Evolutionary conservation across 2,329 filamentous ascomycete genomes (phyloP), one percentile per base, ranked within the genome.

Genomic region (Juglanconis oblonga): DNA sequence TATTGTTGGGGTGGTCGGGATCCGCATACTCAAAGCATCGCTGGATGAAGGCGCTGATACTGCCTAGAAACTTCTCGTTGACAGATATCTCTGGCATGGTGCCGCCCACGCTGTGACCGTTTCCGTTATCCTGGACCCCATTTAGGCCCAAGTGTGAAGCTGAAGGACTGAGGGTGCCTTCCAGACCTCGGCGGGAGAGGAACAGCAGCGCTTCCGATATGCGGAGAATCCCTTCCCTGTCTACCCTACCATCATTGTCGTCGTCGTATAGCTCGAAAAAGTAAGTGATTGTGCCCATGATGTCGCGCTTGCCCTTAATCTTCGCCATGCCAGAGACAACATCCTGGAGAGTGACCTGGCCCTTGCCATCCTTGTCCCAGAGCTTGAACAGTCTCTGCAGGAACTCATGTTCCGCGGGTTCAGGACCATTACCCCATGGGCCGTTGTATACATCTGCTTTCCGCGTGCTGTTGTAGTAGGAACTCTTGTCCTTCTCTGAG

Each of bases 191-290:
- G 29, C 95, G 84, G 0, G 93, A 97, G 17, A 99, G 82, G 74
- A 99, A 99, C 2, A 99, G 79, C 36, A 99, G 79, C 0, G 94
- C 92, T 74, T 99, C 95, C 0, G 93, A 97, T 71, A 99, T 98
- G 50, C 92, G 83, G 49, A 99, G 75, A 60, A 99, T 99, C 5
- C 95, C 95, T 74, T 99, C 95, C 10, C 95, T 87, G 69, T 98
- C 95, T 5, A 99, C 93, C 67, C 86, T 92, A 32, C 95, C 95
- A 71, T 97, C 92, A 1, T 87, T 85, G 68, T 94, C 89, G 66
- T 99, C 94, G 71, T 99, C 95, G 72, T 98, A 97, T 0, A 99
- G 84, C 69, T 97, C 91, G 68, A 99, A 99, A 74, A 99, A 98
- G 75, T 98, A 98, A 62, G 88, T 95, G 70, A 99, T 98, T 61